A percentile compares a stretch with the other conserved stretches of the same genome.
Evolutionary conservation across 305 asterid genomes (phyloP).

Genomic region (Rubia peregrina): DNA sequence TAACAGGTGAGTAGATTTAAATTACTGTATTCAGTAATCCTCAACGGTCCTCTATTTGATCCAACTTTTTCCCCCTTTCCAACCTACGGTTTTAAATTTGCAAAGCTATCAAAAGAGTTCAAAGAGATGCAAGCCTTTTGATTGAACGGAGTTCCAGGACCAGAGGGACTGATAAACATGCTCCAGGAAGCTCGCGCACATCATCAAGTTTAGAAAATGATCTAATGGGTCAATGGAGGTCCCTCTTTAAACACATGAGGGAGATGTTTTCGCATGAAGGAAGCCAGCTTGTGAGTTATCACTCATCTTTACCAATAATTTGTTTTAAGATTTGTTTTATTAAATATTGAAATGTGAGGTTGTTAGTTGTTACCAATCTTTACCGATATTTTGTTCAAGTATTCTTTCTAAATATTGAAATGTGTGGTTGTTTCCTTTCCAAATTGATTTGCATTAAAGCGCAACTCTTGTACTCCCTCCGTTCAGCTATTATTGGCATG

Average conservation of each 20-base stretch:
- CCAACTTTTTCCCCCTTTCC: background rate
- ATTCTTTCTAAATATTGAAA: background rate
- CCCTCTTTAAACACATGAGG: constrained; percentile 68
- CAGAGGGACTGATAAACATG: constrained; percentile 32
- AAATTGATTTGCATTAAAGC: background rate
- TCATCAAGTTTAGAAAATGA: constrained; percentile 45
- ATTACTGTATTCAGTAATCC: constrained; percentile 1
- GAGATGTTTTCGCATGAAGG: constrained; percentile 50
- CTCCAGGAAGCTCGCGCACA: constrained; percentile 26
- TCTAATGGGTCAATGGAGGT: constrained; percentile 65
- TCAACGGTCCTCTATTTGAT: background rate
- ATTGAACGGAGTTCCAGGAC: constrained; percentile 51
- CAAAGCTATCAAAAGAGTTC: constrained; percentile 57
- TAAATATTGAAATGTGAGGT: background rate
- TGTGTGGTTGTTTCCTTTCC: background rate
- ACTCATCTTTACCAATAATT: constrained; percentile 9
- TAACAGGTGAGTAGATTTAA: constrained; percentile 42
- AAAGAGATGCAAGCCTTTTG: constrained; percentile 63
- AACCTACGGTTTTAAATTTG: constrained; percentile 6
- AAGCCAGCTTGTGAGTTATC: constrained; percentile 58
- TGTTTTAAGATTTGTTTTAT: background rate
- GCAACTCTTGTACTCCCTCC: background rate
- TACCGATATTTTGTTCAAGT: background rate
- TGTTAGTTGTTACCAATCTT: constrained; percentile 36
- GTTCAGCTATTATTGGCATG: too few species aligned